Evolutionary conservation across 2,329 filamentous ascomycete genomes (phyloP).

Genomic region (Paracamarosporium sp.): DNA sequence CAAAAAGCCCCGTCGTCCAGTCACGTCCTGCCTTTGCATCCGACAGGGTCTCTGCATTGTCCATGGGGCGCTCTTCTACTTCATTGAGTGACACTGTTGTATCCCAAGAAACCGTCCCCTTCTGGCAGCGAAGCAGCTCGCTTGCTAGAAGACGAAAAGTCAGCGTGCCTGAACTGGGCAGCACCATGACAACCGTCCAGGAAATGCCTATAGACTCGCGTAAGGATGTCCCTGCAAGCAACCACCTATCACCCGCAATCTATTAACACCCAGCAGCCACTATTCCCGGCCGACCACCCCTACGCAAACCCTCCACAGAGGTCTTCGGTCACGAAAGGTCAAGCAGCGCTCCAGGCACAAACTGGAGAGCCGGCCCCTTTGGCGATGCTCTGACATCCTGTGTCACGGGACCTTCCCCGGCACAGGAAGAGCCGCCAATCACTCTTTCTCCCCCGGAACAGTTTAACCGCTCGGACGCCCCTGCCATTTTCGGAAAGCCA

Average conservation of each 20-base stretch:
- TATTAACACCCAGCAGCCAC: constrained; percentile 40
- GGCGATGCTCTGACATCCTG: constrained; percentile 49
- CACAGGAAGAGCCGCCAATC: constrained; percentile 23
- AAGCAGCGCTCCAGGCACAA: constrained; percentile 46
- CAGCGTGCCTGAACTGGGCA: constrained; percentile 48
- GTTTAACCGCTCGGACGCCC: constrained; percentile 16
- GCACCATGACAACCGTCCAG: constrained; percentile 48
- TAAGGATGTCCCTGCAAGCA: constrained; percentile 28
- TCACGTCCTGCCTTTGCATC: constrained; percentile 26
- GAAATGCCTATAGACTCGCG: constrained; percentile 48
- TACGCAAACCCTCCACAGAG: constrained; percentile 43
- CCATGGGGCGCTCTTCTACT: constrained; percentile 46
- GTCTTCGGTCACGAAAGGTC: constrained; percentile 47
- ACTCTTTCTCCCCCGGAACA: constrained; percentile 22
- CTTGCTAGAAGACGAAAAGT: constrained; percentile 49
- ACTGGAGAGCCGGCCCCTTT: constrained; percentile 47
- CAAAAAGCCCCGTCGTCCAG: constrained; percentile 33
- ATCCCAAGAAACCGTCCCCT: constrained; percentile 35
- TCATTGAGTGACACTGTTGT: constrained; percentile 50
- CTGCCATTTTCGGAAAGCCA: constrained; percentile 22
- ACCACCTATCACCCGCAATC: background rate
- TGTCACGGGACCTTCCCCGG: constrained; percentile 44
- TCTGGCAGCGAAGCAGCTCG: constrained; percentile 46
- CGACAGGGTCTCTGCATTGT: constrained; percentile 45
- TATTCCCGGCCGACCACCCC: constrained; percentile 49